Percentiles rank a stretch among this genome's conserved stretches.
These are phyloP conservation scores for Eimeria praecox DNA, from an alignment of 169 alveolate species.

Conservation along the genomic window DNA sequence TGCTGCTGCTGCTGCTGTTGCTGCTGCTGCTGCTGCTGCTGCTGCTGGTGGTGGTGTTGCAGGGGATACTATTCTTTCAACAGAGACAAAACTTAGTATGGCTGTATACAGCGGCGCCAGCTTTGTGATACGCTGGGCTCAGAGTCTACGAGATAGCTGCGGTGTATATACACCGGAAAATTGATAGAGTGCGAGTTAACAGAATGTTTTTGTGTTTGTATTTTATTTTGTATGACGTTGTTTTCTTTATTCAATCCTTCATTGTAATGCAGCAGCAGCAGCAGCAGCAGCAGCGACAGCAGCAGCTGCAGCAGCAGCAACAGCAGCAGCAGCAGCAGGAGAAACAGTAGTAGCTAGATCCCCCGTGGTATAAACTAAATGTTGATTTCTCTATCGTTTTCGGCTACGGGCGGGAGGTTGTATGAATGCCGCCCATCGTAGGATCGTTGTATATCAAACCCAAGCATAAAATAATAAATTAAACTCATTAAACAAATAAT, in stretches of 20 bases:
- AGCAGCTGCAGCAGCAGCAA: background rate
- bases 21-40: slow-evolving; percentile 45
- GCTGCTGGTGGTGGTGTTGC: background rate
- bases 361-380: background rate
- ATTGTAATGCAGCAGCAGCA: background rate
- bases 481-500: too few relatives aligned
- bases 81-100: background rate
- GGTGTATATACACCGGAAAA: background rate
- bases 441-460: too few relatives aligned
- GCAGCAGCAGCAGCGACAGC: slow-evolving; percentile 1
- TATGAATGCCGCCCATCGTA: too few relatives aligned
- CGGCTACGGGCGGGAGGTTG: too few relatives aligned
- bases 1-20: background rate
- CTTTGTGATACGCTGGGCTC: background rate
- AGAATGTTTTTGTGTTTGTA: too few relatives aligned
- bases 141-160: background rate
- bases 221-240: background rate
- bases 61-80: background rate
- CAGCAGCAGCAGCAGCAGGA: background rate
- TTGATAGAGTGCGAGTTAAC: too few relatives aligned
- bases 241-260: background rate
- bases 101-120: too few relatives aligned
- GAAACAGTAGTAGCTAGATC: background rate
- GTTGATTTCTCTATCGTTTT: too few relatives aligned
- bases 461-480: too few relatives aligned